phyloP scores from a whole-genome alignment of 169 alveolate genomes.

The Eimeria falciformis region DNA sequence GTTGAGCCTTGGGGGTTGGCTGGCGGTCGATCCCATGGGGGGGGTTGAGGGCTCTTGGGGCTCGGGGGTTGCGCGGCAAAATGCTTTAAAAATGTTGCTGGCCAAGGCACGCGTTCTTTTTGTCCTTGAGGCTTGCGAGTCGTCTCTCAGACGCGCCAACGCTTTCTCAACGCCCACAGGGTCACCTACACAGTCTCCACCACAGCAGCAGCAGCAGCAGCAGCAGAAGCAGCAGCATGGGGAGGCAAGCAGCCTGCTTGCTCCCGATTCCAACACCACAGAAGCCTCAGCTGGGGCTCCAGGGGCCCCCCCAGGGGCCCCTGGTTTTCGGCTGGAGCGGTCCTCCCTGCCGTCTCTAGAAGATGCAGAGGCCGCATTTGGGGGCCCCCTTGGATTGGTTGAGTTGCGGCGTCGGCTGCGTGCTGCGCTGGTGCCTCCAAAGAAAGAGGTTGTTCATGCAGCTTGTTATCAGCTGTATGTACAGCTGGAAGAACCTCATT shows the following conservation, averaged over 20 bases:
- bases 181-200: neutral
- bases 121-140: neutral
- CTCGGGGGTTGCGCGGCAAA: neutral
- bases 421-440: neutral
- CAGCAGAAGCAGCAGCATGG: neutral
- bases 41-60: neutral
- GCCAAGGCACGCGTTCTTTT: neutral
- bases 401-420: neutral
- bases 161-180: neutral
- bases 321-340: neutral
- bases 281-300: too few relatives aligned
- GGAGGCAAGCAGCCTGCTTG: neutral
- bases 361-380: neutral
- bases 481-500: constrained; percentile 38
- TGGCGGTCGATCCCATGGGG: neutral
- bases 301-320: neutral
- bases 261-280: too few relatives aligned
- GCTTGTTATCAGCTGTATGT: neutral
- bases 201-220: neutral
- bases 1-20: neutral
- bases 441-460: neutral
- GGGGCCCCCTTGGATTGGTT: neutral
- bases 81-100: neutral
- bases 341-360: constrained; percentile 21
- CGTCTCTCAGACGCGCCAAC: neutral